Evolutionary conservation across 2,329 filamentous ascomycete species (phyloP), one percentile per base, ranked within the genome.

Genomic region (Cladosporium sp.): DNA sequence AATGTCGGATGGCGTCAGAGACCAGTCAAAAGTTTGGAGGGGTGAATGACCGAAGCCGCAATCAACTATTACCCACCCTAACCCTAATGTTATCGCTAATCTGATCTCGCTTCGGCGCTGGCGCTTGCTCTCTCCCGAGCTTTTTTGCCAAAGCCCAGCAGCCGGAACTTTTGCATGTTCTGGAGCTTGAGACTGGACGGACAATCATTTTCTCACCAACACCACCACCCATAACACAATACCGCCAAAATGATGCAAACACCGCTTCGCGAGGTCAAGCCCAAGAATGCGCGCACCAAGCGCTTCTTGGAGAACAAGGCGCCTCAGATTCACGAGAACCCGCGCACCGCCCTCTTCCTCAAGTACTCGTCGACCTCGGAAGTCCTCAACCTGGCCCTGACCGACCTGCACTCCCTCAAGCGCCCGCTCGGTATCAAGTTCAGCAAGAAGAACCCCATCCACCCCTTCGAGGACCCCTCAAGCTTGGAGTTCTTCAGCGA

Each of bases 381-480:
- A 73, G 82, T 95, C 58, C 84, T 93, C 65, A 89, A 96, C 79
- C 89, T 94, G 72, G 91, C 92, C 65, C 84, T 97, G 68, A 90
- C 88, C 71, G 95, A 97, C 74, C 86, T 99, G 65, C 87, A 92
- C 79, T 86, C 91, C 58, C 84, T 99, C 75, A 93, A 94, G 73
- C 89, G 91, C 74, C 93, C 93, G 2, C 85, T 94, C 67, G 89
- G 89, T 69, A 90, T 96, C 79, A 93, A 93, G 71, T 97, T 99
- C 82, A 91, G 88, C 80, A 99, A 98, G 86, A 98, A 98, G 84
- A 99, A 99, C 80, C 85, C 88, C 71, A 90, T 97, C 73, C 93
- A 95, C 79, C 95, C 95, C 2, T 99, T 99, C 79, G 94, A 97
- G 79, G 93, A 96, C 77, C 82, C 91, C 69, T 84, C 89, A 30